Base-by-base conservation (phyloP, 148 eudicot species). In the Amaranthus hypochondriacus region DNA sequence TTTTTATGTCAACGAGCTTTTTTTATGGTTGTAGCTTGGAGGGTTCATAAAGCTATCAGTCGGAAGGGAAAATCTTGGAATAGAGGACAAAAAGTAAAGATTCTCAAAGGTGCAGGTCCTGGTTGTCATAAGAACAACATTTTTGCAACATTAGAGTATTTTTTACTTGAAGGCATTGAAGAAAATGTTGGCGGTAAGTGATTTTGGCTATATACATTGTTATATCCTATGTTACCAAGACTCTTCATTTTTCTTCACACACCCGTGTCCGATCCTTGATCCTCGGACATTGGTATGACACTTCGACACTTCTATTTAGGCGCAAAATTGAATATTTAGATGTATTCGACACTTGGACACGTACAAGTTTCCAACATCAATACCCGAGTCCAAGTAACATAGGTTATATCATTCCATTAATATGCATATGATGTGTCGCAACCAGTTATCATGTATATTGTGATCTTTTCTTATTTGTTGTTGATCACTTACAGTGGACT, bases 111-210 rank as follows among this genome's bases (percentile, higher is more conserved):
- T 77, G 94, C 97, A 53, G 84, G 87, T 65, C 48, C 89, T 4
- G 92, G 89, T 42, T 60, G 11, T 58, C 82, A 86, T 52, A 89
- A 83, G 66, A 77, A 53, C 61, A 89, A 85, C 76, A 61, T 79
- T 3, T 86, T 67, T 87, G 95, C 84, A 12, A 90, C 83, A 46
- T 48, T 89, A 60, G 95, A 92, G 73, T 89, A 83, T 65, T 81
- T 92, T 62, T 62, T 92, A 58, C 79, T 92, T 60, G 95, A 87
- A 87, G 92, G 92, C 73, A 71, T 82, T 21, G 75, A 78, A 69
- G 92, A 88, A 44, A 90, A 92, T 74, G 75, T 89, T n/a, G 92
- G 95, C 49, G 95, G 97, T 92, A 83, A 68, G 95, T 81, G 49
- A 44, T 65, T 39, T 60, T 42, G 66, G 68, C 14, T 47, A 21